Evolutionary conservation across 129 eudicot genomes (phyloP), one percentile per base, ranked within the genome.

Genomic region (Ambrosia artemisiifolia): DNA sequence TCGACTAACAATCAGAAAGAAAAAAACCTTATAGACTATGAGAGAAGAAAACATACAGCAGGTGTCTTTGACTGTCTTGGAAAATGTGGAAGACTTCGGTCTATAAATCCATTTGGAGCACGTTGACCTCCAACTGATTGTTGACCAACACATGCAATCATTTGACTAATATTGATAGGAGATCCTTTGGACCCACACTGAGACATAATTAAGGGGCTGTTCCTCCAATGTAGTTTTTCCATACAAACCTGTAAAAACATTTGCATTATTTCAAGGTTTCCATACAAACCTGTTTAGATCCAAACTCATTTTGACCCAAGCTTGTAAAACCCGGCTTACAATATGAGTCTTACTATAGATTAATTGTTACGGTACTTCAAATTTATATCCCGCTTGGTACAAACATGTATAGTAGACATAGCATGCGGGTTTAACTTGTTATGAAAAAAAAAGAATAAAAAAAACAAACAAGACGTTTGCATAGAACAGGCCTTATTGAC

Each of bases 121-220:
- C 99, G 89, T 67, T 78, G 86, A 65, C 99, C 99, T 19, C 99
- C 97, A 72, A 95, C 99, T 24, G 87, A 77, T 80, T 95, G 99
- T 78, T 95, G 99, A 57, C 99, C 99, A 73, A 95, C 99, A 79
- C 99, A 95, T 16, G 99, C 97, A 79, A 95, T 80, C 99, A 95
- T 95, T 85, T 95, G 99, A 74, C 99, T 88, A 3, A 95, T 95
- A 75, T 95, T 95, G 77, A 90, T 95, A 19, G 94, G 96, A 16
- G 99, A 95, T 65, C 99, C 99, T 83, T 95, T 95, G 51, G 99
- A 95, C 73, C 99, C 99, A 83, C 99, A 95, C 63, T 90, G 96
- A 49, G 99, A 90, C 99, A 95, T 95, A 62, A 95, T 95, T 60
- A 95, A 78, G 18, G 99, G 97, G 81, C 97, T 90, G 55, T 95